phyloP scores from a whole-genome alignment of 2,329 filamentous ascomycete genomes.

The Ophiostoma perfectum region DNA sequence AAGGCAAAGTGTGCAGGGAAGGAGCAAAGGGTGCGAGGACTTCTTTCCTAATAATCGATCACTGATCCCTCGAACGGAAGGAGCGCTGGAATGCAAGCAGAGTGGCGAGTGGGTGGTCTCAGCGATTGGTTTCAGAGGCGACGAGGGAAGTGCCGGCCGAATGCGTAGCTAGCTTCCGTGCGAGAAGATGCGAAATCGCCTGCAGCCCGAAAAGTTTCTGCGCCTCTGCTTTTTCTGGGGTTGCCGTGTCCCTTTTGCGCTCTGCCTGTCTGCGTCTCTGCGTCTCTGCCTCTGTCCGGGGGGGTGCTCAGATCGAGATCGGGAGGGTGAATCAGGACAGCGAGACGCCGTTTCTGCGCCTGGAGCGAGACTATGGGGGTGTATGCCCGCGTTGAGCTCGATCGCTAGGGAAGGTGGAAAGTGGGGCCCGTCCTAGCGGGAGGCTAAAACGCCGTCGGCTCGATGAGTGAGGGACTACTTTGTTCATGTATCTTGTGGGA shows the following conservation, averaged over 20 bases:
- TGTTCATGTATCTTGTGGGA: neutral
- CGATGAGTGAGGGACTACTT: neutral
- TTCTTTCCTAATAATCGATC: neutral
- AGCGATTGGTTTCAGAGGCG: too few relatives aligned
- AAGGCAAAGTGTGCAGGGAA: neutral
- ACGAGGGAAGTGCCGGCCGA: too few relatives aligned
- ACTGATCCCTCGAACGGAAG: neutral
- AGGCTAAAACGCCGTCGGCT: neutral
- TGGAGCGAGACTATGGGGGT: conserved; percentile 6
- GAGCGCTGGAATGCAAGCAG: neutral
- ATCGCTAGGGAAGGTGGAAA: neutral
- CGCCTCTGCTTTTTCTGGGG: too few relatives aligned
- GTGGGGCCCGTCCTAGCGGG: neutral
- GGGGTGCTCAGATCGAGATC: conserved; percentile 20
- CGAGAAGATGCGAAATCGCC: too few relatives aligned
- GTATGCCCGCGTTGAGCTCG: neutral
- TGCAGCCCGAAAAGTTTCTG: too few relatives aligned
- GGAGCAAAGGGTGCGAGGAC: neutral
- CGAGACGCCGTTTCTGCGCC: conserved; percentile 6
- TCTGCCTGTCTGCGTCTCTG: neutral
- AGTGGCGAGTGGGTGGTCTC: neutral
- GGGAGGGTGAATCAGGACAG: conserved; percentile 16
- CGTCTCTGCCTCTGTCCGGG: too few relatives aligned
- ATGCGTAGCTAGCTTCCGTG: too few relatives aligned
- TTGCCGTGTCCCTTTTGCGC: too few relatives aligned